Conservation (phyloP, 345 rosid genomes). For the Luvunga scandens region DNA sequence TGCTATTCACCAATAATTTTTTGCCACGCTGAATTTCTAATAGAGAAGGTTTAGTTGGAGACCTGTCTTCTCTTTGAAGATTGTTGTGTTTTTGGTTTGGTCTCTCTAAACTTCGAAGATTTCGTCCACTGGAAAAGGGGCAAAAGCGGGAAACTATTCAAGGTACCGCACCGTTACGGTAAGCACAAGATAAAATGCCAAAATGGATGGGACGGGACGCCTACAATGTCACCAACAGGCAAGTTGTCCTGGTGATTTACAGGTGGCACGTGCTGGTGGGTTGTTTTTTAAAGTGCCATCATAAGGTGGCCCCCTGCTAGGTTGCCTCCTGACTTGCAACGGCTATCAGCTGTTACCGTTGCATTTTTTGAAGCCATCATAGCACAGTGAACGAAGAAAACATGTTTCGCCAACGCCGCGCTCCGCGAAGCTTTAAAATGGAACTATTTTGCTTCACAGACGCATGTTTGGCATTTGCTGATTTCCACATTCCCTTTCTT, state of each 20-base stretch:
- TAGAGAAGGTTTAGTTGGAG: too few relatives aligned
- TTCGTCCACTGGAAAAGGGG: background rate
- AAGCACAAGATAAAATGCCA: background rate
- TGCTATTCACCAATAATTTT: background rate
- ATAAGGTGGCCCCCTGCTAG: background rate
- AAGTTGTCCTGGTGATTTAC: background rate
- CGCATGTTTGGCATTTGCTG: background rate
- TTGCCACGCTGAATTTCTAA: conserved; percentile 2
- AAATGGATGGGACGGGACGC: background rate
- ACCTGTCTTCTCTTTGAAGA: background rate
- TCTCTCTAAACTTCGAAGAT: background rate
- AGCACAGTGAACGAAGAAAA: too few relatives aligned
- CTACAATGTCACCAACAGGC: background rate
- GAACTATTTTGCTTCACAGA: too few relatives aligned
- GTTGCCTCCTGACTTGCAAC: background rate
- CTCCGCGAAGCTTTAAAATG: too few relatives aligned
- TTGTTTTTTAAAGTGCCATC: background rate
- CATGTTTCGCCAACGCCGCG: too few relatives aligned
- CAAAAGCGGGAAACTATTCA: background rate
- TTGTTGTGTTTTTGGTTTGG: background rate
- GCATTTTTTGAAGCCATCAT: background rate
- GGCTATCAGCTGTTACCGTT: background rate
- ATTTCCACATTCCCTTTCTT: too few relatives aligned
- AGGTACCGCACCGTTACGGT: background rate
- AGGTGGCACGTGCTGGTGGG: background rate